These are phyloP conservation scores for Cavenderia fasciculata DNA, from an alignment of 78 protist genomes.

Conservation along the genomic window DNA sequence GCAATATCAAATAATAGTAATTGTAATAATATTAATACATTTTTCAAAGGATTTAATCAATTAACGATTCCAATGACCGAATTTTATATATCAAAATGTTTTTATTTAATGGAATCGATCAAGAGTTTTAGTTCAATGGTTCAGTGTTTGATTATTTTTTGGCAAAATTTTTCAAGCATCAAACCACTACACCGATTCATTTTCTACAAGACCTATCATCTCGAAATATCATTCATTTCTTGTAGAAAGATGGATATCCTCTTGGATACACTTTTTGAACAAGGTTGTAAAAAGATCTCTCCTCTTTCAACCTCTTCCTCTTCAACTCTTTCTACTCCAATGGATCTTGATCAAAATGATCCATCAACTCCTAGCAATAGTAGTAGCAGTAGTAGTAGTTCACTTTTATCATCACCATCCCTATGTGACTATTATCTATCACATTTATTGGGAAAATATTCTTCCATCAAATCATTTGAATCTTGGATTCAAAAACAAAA, in stretches of 20 bases:
- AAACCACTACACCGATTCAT: conserved; percentile 7
- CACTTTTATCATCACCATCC: neutral
- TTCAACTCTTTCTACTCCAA: no score
- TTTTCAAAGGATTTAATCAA: conserved; percentile 27
- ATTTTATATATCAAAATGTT: conserved; percentile 20
- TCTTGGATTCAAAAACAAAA: conserved; percentile 20
- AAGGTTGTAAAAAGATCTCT: no score
- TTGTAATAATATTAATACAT: conserved; percentile 3
- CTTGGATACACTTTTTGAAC: conserved; percentile 1
- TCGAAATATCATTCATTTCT: conserved; percentile 25
- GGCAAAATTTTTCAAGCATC: conserved; percentile 22
- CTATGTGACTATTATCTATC: conserved; percentile 9
- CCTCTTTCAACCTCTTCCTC: no score
- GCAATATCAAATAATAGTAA: no score
- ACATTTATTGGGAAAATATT: conserved; percentile 9
- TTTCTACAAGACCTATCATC: conserved; percentile 15
- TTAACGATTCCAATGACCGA: conserved; percentile 20
- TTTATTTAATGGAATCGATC: conserved; percentile 49
- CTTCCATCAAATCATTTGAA: conserved; percentile 16
- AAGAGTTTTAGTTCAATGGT: conserved; percentile 17
- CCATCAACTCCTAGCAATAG: neutral
- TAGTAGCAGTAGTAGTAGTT: neutral
- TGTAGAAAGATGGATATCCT: conserved; percentile 1
- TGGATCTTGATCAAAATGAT: no score
- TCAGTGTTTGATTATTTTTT: conserved; percentile 36